Evolutionary conservation across 306 rosid species (phyloP).

Genomic region (Sophora flavescens): DNA sequence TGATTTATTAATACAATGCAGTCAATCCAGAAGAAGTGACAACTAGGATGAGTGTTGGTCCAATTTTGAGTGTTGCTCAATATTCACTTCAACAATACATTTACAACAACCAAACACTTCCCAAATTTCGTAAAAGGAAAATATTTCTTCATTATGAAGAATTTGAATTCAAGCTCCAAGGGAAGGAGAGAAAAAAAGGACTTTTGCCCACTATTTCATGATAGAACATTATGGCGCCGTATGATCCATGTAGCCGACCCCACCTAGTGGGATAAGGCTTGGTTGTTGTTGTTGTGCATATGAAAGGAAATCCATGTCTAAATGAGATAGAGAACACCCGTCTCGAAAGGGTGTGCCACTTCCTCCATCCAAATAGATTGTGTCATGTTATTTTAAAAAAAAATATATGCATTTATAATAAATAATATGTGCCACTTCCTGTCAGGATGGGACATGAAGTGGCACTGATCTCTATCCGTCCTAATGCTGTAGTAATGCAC

Average conservation of each 20-base stretch:
- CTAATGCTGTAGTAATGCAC: not conserved
- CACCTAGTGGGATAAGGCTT: too few relatives aligned
- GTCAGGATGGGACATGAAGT: too few relatives aligned
- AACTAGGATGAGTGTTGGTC: slow-evolving; percentile 9
- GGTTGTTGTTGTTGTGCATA: too few relatives aligned
- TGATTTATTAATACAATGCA: not conserved
- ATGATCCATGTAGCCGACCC: too few relatives aligned
- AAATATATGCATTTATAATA: too few relatives aligned
- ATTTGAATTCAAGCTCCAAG: slow-evolving; percentile 25
- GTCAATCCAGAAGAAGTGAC: slow-evolving; percentile 36
- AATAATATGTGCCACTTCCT: too few relatives aligned
- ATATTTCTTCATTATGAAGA: slow-evolving; percentile 13
- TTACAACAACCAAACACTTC: slow-evolving; percentile 6
- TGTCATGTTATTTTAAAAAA: too few relatives aligned
- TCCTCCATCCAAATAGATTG: too few relatives aligned
- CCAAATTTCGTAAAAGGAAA: not conserved
- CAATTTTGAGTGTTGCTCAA: not conserved
- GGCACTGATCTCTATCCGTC: too few relatives aligned
- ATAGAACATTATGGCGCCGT: too few relatives aligned
- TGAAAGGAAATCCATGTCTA: not conserved
- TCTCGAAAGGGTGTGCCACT: too few relatives aligned
- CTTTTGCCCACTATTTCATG: not conserved
- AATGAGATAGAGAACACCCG: not conserved
- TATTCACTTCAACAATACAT: slow-evolving; percentile 6
- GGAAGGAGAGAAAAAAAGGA: not conserved